Percentiles rank a stretch among this genome's conserved stretches.
These are phyloP conservation scores for Fraxinus dipetala DNA, from an alignment of 305 asterid genomes.

Conservation along the genomic window DNA sequence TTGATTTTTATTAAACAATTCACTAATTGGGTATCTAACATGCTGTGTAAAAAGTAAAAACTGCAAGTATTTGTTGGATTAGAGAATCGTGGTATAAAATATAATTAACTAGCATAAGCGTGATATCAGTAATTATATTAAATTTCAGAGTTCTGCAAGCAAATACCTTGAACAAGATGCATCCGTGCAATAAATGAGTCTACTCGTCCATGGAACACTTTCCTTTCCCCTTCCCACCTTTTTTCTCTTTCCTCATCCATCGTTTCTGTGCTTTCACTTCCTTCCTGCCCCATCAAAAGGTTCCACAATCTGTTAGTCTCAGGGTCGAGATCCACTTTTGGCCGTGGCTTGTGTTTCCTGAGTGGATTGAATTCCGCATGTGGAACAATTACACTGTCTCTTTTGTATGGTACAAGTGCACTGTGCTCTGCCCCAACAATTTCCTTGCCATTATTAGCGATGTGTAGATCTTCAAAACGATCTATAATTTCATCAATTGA, in stretches of 20 bases:
- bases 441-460: slow-evolving; percentile 37
- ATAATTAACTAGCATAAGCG: slow-evolving; percentile 6
- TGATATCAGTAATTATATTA: slow-evolving; percentile 5
- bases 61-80: background rate
- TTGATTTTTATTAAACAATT: background rate
- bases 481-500: slow-evolving; percentile 42
- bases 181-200: slow-evolving; percentile 86
- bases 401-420: slow-evolving; percentile 73
- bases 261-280: slow-evolving; percentile 50
- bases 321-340: slow-evolving; percentile 90
- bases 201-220: slow-evolving; percentile 74
- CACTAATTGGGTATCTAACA: background rate
- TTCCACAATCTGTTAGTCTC: slow-evolving; percentile 86
- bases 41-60: background rate
- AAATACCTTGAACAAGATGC: slow-evolving; percentile 95
- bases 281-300: slow-evolving; percentile 78
- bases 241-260: slow-evolving; percentile 53
- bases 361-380: slow-evolving; percentile 43
- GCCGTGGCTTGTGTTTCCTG: slow-evolving; percentile 61
- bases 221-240: slow-evolving; percentile 89
- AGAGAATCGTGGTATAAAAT: background rate
- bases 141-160: slow-evolving; percentile 11
- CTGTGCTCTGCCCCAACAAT: slow-evolving; percentile 31
- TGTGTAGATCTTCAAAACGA: slow-evolving; percentile 43
- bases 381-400: slow-evolving; percentile 57